Evolutionary conservation across 106 monocot species (phyloP).

Genomic region (Narthecium ossifragum): DNA sequence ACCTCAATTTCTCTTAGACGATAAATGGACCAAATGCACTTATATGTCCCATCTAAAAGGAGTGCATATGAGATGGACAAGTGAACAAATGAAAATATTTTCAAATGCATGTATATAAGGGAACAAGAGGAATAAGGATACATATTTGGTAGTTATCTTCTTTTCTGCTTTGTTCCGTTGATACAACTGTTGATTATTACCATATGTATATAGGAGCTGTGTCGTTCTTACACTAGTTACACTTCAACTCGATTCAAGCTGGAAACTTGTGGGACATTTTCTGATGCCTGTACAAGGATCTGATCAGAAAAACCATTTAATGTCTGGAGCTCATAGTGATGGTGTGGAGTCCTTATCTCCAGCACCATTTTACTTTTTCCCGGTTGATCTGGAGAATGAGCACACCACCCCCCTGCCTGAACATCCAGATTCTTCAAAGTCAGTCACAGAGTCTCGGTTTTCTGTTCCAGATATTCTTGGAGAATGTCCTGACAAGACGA

Average conservation of each 20-base stretch:
- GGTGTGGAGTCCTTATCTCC: slow-evolving; percentile 11
- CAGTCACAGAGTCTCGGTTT: slow-evolving; percentile 5
- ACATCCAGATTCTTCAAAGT: slow-evolving; percentile 14
- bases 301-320: slow-evolving; percentile 15
- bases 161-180: too few relatives aligned
- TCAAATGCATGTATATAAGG: too few relatives aligned
- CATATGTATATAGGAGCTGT: slow-evolving; percentile 14
- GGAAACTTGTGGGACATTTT: slow-evolving; percentile 14
- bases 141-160: too few relatives aligned
- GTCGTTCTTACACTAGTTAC: slow-evolving; percentile 12
- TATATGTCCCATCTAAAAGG: too few relatives aligned
- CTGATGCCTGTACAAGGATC: slow-evolving; percentile 13
- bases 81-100: too few relatives aligned
- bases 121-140: too few relatives aligned
- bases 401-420: slow-evolving; percentile 19
- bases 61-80: too few relatives aligned
- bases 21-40: too few relatives aligned
- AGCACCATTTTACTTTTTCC: slow-evolving; percentile 22
- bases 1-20: too few relatives aligned
- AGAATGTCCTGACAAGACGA: slow-evolving; percentile 22
- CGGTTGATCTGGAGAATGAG: slow-evolving; percentile 30
- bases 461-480: slow-evolving; percentile 5
- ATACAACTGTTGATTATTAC: too few relatives aligned
- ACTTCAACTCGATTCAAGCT: slow-evolving; percentile 21
- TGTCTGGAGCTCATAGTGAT: slow-evolving; percentile 18